Conservation (phyloP, 164 flowering plant genomes). For the Platanus orientalis region DNA sequence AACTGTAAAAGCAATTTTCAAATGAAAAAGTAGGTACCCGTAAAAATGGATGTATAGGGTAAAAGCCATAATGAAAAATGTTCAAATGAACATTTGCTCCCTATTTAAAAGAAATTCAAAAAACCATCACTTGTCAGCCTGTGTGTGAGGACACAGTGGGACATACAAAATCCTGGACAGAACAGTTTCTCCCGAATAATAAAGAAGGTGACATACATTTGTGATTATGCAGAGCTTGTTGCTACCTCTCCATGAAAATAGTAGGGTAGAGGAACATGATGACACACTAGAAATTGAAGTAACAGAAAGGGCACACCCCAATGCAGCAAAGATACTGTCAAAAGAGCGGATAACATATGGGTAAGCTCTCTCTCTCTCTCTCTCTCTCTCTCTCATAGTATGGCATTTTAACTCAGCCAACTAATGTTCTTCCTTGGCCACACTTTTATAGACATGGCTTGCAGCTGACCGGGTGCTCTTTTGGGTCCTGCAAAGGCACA, state of each 20-base stretch:
- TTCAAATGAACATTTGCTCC: too few species aligned
- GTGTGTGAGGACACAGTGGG: too few species aligned
- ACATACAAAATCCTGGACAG: too few species aligned
- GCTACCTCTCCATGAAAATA: conserved; percentile 3
- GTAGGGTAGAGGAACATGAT: background rate
- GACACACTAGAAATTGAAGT: background rate
- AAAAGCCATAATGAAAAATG: too few species aligned
- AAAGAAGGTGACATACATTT: background rate
- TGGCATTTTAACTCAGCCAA: too few species aligned
- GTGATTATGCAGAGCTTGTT: background rate
- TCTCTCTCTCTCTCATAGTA: background rate
- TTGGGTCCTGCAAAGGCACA: background rate
- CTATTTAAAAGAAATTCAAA: too few species aligned
- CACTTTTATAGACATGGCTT: background rate
- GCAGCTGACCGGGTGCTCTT: background rate
- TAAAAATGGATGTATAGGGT: too few species aligned
- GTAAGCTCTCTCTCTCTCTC: conserved; percentile 1
- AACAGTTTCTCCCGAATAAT: too few species aligned
- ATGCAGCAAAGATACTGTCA: background rate
- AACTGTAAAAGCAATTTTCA: too few species aligned
- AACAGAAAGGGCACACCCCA: background rate
- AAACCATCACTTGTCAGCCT: too few species aligned
- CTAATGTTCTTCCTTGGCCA: too few species aligned
- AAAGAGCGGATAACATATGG: background rate
- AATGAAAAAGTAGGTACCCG: too few species aligned